A percentile compares a stretch with the other conserved stretches of the same genome.
Evolutionary conservation across 768 basidiomycete species (phyloP).

Genomic region (Pleurotus pulmonarius): DNA sequence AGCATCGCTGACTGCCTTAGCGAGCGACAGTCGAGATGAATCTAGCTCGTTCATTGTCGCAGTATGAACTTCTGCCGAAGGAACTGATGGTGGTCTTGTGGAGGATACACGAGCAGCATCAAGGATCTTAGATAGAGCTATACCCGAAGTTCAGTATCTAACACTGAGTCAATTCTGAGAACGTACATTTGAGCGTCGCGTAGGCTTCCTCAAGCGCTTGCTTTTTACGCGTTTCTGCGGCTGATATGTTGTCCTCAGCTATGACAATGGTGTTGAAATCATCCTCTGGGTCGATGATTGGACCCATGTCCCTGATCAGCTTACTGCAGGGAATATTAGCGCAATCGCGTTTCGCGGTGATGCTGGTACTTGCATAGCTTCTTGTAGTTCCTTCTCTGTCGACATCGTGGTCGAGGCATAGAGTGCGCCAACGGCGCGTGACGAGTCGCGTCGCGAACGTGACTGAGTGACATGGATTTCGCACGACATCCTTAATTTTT

Average conservation of each 20-base stretch:
- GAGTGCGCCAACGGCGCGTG: not conserved
- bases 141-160: not conserved
- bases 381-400: constrained; percentile 21
- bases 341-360: not conserved
- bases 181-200: constrained; percentile 55
- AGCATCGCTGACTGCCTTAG: constrained; percentile 71
- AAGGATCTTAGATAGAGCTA: constrained; percentile 60
- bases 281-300: constrained; percentile 74
- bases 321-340: constrained; percentile 30
- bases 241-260: constrained; percentile 66
- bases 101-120: constrained; percentile 72
- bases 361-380: constrained; percentile 37
- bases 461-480: not conserved
- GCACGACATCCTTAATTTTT: not conserved
- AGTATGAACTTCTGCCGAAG: constrained; percentile 60
- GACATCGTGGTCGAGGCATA: not conserved
- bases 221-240: constrained; percentile 52
- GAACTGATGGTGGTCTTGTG: constrained; percentile 65
- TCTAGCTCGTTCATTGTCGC: constrained; percentile 65
- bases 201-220: constrained; percentile 70
- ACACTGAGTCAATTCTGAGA: not conserved
- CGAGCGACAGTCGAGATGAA: constrained; percentile 55
- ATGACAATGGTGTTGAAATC: constrained; percentile 74
- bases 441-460: not conserved
- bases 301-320: constrained; percentile 64